Base-by-base conservation (phyloP, 495 filamentous ascomycete species). In the Penicillium steckii region DNA sequence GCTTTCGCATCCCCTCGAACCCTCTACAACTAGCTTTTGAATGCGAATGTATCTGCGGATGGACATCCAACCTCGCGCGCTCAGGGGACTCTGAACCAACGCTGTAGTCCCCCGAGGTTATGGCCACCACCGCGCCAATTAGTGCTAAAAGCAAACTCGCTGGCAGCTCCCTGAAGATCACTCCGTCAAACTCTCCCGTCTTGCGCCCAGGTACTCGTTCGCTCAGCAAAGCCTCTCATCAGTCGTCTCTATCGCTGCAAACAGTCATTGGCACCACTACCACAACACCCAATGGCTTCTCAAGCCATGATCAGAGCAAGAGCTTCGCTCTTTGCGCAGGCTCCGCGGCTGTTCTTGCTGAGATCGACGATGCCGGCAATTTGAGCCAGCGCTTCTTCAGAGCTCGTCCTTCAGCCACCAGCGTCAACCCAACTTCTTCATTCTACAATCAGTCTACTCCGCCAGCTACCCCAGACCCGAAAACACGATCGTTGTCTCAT, bases 301-400 rank as follows among this genome's bases (percentile, higher is more conserved):
- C 95, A 61, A 81, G 81, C 46, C 82, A 91, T 42, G 77, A 86
- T 13, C 83, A 86, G 26, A 83, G 80, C 44, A 71, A 73, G 53
- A 80, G 80, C 32, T 95, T 98, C 64, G 92, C 89, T 22, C 90
- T 92, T 67, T 91, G 90, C 53, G 94, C 94, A 8, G 95, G 94
- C 33, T 93, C 91, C 12, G 89, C 90, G n/a, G 94, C 88, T 15
- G 90, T 98, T 0, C 80, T 97, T n/a, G 87, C 89, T 8, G 82
- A 87, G 52, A 72, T 96, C 22, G 85, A 91, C 48, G 85, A 87
- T 32, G 77, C 89, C 23, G 71, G 80, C 24, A 80, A 83, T 27
- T 78, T 90, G 52, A 82, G 77, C 38, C 95, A 98, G 66, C 85
- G 90, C 44, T 95, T 97, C 67, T 97, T 90, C 72, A 80, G 91